A percentile compares a stretch with the other conserved stretches of the same genome.
Conservation (phyloP, 2,329 filamentous ascomycete genomes). For the Thielaviopsis musarum region DNA sequence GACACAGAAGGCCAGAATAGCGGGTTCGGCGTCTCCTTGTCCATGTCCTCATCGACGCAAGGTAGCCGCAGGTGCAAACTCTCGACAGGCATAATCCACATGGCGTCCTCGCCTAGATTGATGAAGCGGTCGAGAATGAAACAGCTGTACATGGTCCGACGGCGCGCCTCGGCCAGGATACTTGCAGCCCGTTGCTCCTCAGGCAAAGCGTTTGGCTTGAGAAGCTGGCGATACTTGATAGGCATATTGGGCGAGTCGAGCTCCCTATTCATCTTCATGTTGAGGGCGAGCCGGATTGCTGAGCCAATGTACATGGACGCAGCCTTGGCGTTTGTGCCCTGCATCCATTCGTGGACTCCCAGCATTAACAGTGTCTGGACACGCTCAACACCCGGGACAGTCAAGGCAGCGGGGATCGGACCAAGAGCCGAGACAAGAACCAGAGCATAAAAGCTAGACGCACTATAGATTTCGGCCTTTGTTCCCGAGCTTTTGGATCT, state of each 20-base stretch:
- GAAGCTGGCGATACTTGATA: neutral
- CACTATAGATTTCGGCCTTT: slow-evolving; percentile 32
- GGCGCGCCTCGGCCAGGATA: slow-evolving; percentile 44
- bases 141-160: slow-evolving; percentile 60
- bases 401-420: slow-evolving; percentile 29
- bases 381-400: slow-evolving; percentile 39
- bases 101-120: slow-evolving; percentile 38
- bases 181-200: slow-evolving; percentile 14
- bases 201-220: slow-evolving; percentile 10
- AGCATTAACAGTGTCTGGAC: slow-evolving; percentile 56
- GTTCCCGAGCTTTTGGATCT: slow-evolving; percentile 18
- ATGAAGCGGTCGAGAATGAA: slow-evolving; percentile 56
- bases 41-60: slow-evolving; percentile 25
- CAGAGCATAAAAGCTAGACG: slow-evolving; percentile 48
- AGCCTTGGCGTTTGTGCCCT: slow-evolving; percentile 37
- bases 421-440: slow-evolving; percentile 36
- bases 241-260: slow-evolving; percentile 1
- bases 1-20: slow-evolving; percentile 9
- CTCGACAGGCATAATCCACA: slow-evolving; percentile 7
- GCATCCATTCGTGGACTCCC: slow-evolving; percentile 54
- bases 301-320: slow-evolving; percentile 40
- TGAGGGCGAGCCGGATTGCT: slow-evolving; percentile 46
- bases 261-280: slow-evolving; percentile 25
- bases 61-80: slow-evolving; percentile 2
- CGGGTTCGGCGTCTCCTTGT: slow-evolving; percentile 6